Evolutionary conservation across 2,329 filamentous ascomycete species (phyloP).

Genomic region (Metarhizium anisopliae): DNA sequence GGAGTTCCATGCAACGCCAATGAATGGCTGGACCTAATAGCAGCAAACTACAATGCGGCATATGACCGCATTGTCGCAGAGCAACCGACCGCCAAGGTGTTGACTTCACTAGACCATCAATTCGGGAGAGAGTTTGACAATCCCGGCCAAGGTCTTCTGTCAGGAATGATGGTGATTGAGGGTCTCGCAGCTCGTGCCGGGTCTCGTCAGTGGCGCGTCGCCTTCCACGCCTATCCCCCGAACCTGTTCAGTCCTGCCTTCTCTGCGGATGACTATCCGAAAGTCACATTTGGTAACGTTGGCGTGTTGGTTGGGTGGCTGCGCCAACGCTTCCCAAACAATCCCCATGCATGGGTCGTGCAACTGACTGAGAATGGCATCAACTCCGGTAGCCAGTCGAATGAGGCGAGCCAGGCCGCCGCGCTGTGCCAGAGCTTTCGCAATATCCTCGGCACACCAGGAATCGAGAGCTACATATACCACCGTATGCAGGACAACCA

Average conservation of each 20-base stretch:
- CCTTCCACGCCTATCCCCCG: background rate
- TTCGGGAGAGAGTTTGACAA: background rate
- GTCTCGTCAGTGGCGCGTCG: background rate
- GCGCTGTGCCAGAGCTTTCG: background rate
- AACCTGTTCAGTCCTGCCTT: background rate
- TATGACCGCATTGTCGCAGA: constrained; percentile 1
- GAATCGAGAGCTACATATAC: background rate
- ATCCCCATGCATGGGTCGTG: background rate
- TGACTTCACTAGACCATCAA: background rate
- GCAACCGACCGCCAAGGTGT: background rate
- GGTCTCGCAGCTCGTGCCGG: constrained; percentile 1
- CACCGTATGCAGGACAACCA: background rate
- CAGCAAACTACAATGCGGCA: background rate
- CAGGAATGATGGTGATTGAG: background rate
- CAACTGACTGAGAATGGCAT: background rate
- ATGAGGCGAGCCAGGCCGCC: background rate
- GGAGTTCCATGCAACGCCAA: background rate
- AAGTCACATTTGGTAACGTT: constrained; percentile 1
- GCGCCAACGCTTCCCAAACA: background rate
- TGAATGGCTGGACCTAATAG: constrained; percentile 1
- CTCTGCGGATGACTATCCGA: background rate
- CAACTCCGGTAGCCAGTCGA: background rate
- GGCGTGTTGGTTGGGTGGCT: background rate
- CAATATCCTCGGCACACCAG: constrained; percentile 1
- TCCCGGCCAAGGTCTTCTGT: background rate